Base-by-base conservation (phyloP, 768 basidiomycete species). In the Agaricus sinodeliciosus region DNA sequence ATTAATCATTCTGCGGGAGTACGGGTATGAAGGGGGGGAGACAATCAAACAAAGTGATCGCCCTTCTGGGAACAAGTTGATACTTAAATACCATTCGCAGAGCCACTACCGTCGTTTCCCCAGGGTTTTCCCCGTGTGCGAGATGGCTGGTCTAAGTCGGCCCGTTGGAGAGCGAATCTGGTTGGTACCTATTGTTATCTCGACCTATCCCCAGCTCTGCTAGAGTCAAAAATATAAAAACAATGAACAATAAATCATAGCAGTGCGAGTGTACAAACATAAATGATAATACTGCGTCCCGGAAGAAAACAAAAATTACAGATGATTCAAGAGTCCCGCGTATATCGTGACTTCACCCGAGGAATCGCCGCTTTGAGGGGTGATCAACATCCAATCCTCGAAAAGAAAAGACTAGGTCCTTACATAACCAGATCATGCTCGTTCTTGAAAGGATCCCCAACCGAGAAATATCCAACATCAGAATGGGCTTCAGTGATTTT, bases 371-470 rank as follows among this genome's bases (percentile, higher is more conserved):
- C 79, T 80, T 18, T 25, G 36, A 7, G 36, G 18, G 35, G 19
- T n/a, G 9, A 16, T 40, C 42, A 47, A 35, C 36, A 27, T 16
- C 36, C 47, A 43, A 25, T 6, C 22, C 22, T 22, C 35, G 42
- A 22, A 25, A 12, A 27, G 49, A 50, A 3, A 9, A 11, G 37
- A 15, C 39, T 22, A 27, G 58, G 22, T 15, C 73, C 74, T 58
- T 64, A 88, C 85, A 85, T 74, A 50, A 89, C 67, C 1, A 89
- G 68, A 5, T 77, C 70, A 52, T 78, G 67, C 58, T 87, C 81
- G 3, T 74, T 74, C 26, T 67, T 65, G 49, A 65, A 75, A 7
- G 67, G 63, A 58, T 86, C 77, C 4, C 86, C 86, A 12, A 85
- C 55, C 1, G 76, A 72, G 61, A 87, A 86, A 54, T 74, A 65